phyloP scores from a whole-genome alignment of 2,329 filamentous ascomycete species.

The Neophaeococcomyces aloes region DNA sequence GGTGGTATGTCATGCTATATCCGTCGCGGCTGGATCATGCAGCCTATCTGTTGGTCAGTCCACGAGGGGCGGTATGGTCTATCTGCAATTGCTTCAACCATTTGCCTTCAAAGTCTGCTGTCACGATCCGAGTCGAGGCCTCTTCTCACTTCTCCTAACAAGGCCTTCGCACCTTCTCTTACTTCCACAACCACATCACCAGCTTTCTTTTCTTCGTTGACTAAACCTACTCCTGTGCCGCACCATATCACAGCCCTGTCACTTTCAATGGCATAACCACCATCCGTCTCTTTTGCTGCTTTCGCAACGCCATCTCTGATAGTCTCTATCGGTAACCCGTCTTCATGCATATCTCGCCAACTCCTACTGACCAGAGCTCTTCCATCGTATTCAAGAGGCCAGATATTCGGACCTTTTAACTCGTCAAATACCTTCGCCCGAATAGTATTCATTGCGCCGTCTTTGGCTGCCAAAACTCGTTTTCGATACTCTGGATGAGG shows the following conservation, averaged over 20 bases:
- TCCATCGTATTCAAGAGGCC: slow-evolving; percentile 22
- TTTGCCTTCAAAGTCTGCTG: no score
- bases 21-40: no score
- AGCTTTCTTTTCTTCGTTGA: slow-evolving; percentile 35
- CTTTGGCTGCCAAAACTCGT: slow-evolving; percentile 39
- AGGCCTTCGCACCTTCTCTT: no score
- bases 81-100: no score
- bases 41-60: no score
- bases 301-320: slow-evolving; percentile 33
- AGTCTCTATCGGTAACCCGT: slow-evolving; percentile 36
- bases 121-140: no score
- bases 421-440: slow-evolving; percentile 44
- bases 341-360: slow-evolving; percentile 31
- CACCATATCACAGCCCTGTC: slow-evolving; percentile 50
- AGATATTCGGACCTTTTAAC: slow-evolving; percentile 47
- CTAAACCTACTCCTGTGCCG: slow-evolving; percentile 50
- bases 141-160: no score
- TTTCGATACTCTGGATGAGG: slow-evolving; percentile 37
- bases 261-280: slow-evolving; percentile 42
- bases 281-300: slow-evolving; percentile 26
- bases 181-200: neutral
- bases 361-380: slow-evolving; percentile 26
- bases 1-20: no score
- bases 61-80: no score
- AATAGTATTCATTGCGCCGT: slow-evolving; percentile 43